phyloP scores from a whole-genome alignment of 768 basidiomycete species.

The Termitomyces sp. region DNA sequence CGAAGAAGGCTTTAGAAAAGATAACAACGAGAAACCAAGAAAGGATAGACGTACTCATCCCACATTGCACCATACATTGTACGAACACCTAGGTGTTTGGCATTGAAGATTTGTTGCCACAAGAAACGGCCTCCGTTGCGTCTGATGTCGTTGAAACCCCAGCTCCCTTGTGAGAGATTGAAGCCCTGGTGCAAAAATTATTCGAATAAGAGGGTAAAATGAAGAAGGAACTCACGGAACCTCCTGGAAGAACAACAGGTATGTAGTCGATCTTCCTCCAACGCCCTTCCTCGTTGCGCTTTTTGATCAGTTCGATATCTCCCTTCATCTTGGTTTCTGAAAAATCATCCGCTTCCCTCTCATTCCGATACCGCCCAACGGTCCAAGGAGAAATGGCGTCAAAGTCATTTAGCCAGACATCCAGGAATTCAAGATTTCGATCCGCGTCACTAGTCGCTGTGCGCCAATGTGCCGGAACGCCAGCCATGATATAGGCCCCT shows the following conservation, averaged over 20 bases:
- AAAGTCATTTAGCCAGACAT: slow-evolving; percentile 74
- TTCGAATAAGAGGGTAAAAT: slow-evolving; percentile 9
- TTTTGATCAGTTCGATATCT: slow-evolving; percentile 59
- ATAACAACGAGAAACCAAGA: slow-evolving; percentile 4
- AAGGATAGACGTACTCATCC: slow-evolving; percentile 59
- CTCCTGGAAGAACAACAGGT: slow-evolving; percentile 81
- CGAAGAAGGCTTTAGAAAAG: slow-evolving; percentile 2
- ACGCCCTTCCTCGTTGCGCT: slow-evolving; percentile 37
- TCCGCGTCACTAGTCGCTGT: slow-evolving; percentile 69
- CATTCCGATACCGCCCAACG: slow-evolving; percentile 63
- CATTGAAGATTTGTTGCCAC: slow-evolving; percentile 77
- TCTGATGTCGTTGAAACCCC: slow-evolving; percentile 69
- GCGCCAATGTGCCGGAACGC: slow-evolving; percentile 73
- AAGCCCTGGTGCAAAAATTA: slow-evolving; percentile 44
- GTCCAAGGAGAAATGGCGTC: slow-evolving; percentile 85
- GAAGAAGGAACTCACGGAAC: slow-evolving; percentile 55
- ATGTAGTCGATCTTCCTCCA: slow-evolving; percentile 69
- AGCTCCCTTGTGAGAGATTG: slow-evolving; percentile 68
- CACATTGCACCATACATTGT: slow-evolving; percentile 84
- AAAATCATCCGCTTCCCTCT: slow-evolving; percentile 61
- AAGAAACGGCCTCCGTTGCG: slow-evolving; percentile 74
- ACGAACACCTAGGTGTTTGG: slow-evolving; percentile 54
- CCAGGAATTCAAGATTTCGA: slow-evolving; percentile 57
- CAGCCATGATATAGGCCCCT: slow-evolving; percentile 73
- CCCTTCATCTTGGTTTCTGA: slow-evolving; percentile 58